Evolutionary conservation across 2,329 filamentous ascomycete genomes (phyloP).

Genomic region (Calonectria hawksworthii): DNA sequence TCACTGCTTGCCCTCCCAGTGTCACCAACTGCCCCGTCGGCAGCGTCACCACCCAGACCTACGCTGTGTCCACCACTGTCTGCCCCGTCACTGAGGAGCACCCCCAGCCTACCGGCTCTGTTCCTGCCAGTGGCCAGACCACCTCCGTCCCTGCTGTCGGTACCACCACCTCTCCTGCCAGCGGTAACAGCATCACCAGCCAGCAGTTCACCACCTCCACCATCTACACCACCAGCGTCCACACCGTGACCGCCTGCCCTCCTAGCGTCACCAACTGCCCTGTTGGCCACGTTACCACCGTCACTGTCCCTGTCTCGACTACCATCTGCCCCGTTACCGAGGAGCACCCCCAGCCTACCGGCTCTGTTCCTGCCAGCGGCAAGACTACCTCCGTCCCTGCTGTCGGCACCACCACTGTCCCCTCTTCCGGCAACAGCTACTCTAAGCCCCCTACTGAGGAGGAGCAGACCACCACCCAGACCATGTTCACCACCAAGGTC

Average conservation of each 20-base stretch:
- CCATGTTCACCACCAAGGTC: conserved; percentile 42
- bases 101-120: conserved; percentile 41
- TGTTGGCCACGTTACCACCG: conserved; percentile 5
- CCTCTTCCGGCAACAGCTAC: conserved; percentile 53
- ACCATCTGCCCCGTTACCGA: conserved; percentile 59
- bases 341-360: conserved; percentile 37
- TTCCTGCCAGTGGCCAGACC: conserved; percentile 38
- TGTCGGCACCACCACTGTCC: conserved; percentile 56
- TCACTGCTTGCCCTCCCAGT: conserved; percentile 47
- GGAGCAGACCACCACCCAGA: conserved; percentile 34
- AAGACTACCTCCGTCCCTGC: conserved; percentile 42
- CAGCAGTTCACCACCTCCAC: conserved; percentile 49
- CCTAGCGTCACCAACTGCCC: conserved; percentile 39
- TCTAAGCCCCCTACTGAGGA: conserved; percentile 9
- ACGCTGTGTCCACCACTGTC: conserved; percentile 53
- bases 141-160: conserved; percentile 25
- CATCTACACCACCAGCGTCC: conserved; percentile 46
- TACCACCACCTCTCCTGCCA: neutral
- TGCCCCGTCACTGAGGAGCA: conserved; percentile 54
- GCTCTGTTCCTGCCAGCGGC: conserved; percentile 37
- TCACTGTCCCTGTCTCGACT: conserved; percentile 46
- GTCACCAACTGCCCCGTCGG: conserved; percentile 33
- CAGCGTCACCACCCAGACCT: conserved; percentile 6
- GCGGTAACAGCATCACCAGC: conserved; percentile 23
- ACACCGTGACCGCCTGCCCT: conserved; percentile 49